phyloP scores from a whole-genome alignment of 2,329 filamentous ascomycete species.

The Alternaria brassicae region DNA sequence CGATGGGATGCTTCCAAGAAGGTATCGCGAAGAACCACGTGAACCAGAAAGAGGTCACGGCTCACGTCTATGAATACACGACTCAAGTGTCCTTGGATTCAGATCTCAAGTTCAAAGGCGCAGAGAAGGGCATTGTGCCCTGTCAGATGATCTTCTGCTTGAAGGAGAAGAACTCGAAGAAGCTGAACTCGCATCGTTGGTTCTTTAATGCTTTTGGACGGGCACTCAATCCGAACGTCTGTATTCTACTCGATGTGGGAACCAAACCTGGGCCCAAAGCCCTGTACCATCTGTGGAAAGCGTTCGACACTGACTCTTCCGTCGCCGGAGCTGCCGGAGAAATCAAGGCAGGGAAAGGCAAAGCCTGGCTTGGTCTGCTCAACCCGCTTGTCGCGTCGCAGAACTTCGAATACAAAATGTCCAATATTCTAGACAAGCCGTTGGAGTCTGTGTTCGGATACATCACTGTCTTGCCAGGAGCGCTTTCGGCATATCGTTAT shows the following conservation, averaged over 20 bases:
- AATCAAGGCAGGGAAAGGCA: conserved; percentile 96
- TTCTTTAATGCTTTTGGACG: conserved; percentile 98
- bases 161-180: conserved; percentile 97
- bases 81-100: conserved; percentile 96
- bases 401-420: conserved; percentile 99
- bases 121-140: conserved; percentile 97
- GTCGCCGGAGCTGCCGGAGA: conserved; percentile 97
- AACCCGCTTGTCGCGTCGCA: conserved; percentile 96
- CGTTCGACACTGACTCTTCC: conserved; percentile 96
- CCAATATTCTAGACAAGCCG: conserved; percentile 97
- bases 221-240: conserved; percentile 92
- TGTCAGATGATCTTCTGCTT: conserved; percentile 98
- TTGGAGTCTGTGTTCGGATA: conserved; percentile 97
- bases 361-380: conserved; percentile 78
- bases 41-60: conserved; percentile 93
- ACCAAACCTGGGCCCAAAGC: conserved; percentile 88
- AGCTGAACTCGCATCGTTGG: conserved; percentile 98
- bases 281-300: conserved; percentile 98
- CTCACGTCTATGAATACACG: conserved; percentile 98
- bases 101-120: conserved; percentile 97
- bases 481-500: conserved; percentile 93
- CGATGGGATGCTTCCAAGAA: conserved; percentile 97
- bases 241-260: conserved; percentile 94
- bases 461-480: conserved; percentile 95
- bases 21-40: conserved; percentile 98